Percentiles rank a stretch among this genome's conserved stretches.
phyloP scores from a whole-genome alignment of 2,329 filamentous ascomycete species.

The Aspergillus cejpii region DNA sequence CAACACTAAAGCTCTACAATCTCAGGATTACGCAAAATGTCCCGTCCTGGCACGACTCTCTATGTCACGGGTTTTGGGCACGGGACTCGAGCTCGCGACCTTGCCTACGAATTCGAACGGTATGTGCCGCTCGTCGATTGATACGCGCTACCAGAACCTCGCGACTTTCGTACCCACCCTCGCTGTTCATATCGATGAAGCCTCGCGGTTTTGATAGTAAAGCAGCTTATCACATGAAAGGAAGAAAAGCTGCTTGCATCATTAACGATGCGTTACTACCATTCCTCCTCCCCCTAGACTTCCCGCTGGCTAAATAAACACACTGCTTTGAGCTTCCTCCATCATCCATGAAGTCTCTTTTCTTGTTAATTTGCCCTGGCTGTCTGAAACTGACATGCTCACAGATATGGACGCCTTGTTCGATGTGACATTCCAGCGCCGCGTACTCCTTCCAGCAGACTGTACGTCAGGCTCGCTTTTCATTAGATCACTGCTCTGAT shows the following conservation, averaged over 20 bases:
- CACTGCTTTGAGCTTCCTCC: slow-evolving; percentile 5
- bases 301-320: slow-evolving; percentile 3
- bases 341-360: not conserved
- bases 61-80: slow-evolving; percentile 99
- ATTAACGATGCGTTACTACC: slow-evolving; percentile 3
- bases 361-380: slow-evolving; percentile 10
- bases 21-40: slow-evolving; percentile 52
- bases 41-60: slow-evolving; percentile 85
- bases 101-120: slow-evolving; percentile 99
- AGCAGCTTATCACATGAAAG: slow-evolving; percentile 11
- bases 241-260: slow-evolving; percentile 5
- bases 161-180: slow-evolving; percentile 25
- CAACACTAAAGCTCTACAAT: not conserved
- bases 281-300: not conserved
- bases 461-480: slow-evolving; percentile 58
- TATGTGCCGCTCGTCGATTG: slow-evolving; percentile 63
- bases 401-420: slow-evolving; percentile 91
- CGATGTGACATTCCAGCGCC: slow-evolving; percentile 97
- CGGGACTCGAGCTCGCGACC: slow-evolving; percentile 95
- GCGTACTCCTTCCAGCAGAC: slow-evolving; percentile 82
- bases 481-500: slow-evolving; percentile 27
- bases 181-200: slow-evolving; percentile 35
- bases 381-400: slow-evolving; percentile 36
- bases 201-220: slow-evolving; percentile 18
- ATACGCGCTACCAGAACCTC: slow-evolving; percentile 39